Conservation (phyloP, 73 alveolate species). For the Breviolum minutum region DNA sequence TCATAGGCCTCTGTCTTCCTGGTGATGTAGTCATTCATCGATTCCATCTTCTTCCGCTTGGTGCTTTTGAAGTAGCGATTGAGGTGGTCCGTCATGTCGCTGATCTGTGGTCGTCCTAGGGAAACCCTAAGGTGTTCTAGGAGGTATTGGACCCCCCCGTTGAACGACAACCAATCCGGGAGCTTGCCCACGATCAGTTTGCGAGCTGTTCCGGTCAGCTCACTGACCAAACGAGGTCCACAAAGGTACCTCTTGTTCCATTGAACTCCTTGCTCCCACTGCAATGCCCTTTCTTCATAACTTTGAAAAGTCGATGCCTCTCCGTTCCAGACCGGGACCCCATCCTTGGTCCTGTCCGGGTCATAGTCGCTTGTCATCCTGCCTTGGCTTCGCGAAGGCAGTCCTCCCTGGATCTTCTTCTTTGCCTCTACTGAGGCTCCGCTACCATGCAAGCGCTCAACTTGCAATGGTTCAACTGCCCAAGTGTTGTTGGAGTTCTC, state of each 20-base stretch:
- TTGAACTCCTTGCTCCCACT: background rate
- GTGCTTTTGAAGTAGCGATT: background rate
- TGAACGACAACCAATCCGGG: background rate
- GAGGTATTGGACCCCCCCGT: background rate
- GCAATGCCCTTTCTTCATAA: background rate
- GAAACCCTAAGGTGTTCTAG: background rate
- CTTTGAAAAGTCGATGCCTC: background rate
- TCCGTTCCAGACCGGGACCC: background rate
- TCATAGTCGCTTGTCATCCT: background rate
- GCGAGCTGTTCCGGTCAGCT: background rate
- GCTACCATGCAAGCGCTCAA: background rate
- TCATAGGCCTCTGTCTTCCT: background rate
- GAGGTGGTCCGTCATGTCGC: background rate
- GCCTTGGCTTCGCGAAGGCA: background rate
- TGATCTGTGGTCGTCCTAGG: background rate
- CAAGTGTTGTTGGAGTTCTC: background rate
- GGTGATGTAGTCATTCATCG: slow-evolving; percentile 30
- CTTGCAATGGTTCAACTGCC: background rate
- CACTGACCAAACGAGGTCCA: background rate
- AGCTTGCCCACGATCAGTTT: background rate
- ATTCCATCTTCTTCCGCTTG: background rate
- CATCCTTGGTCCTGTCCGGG: background rate
- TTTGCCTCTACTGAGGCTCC: background rate
- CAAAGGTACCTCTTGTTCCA: background rate
- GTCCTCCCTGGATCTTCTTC: background rate